Conservation (phyloP, 768 basidiomycete genomes). For the Tylopilus intermedius region DNA sequence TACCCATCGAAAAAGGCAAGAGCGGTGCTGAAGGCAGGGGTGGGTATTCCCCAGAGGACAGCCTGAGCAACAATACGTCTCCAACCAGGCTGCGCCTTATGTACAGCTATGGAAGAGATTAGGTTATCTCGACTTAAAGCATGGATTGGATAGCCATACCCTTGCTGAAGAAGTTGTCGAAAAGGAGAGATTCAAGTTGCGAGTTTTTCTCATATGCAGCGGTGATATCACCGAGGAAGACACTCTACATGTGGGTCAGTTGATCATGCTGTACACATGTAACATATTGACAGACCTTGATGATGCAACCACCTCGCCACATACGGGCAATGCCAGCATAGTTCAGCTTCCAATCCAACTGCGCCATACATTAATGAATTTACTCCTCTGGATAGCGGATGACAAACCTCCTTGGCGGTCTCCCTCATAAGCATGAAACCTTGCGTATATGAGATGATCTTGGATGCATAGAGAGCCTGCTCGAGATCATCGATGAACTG, state of each 20-base stretch:
- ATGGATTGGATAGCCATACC: constrained; percentile 37
- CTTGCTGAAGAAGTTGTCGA: constrained; percentile 97
- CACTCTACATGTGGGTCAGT: constrained; percentile 44
- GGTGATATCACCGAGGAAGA: constrained; percentile 93
- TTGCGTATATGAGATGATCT: constrained; percentile 99
- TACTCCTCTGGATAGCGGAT: not conserved
- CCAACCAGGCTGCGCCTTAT: constrained; percentile 97
- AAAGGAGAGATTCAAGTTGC: constrained; percentile 85
- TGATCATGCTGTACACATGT: constrained; percentile 6
- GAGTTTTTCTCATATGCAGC: constrained; percentile 82
- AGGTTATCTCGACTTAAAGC: constrained; percentile 1
- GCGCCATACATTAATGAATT: constrained; percentile 3
- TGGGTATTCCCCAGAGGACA: constrained; percentile 95
- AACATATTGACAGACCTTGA: constrained; percentile 56
- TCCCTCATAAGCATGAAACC: constrained; percentile 99
- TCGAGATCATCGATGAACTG: constrained; percentile 99
- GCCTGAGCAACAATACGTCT: constrained; percentile 94
- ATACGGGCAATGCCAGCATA: constrained; percentile 96
- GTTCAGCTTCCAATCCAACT: constrained; percentile 89
- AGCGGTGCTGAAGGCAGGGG: constrained; percentile 96
- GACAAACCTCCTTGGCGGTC: constrained; percentile 82
- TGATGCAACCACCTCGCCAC: constrained; percentile 99
- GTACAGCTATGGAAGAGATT: constrained; percentile 52
- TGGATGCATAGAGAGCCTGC: constrained; percentile 98
- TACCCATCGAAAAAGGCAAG: constrained; percentile 99